Percentiles rank a stretch among this genome's conserved stretches.
phyloP scores from a whole-genome alignment of 1,284 basidiomycete genomes.

The Leucoagaricus sp. region DNA sequence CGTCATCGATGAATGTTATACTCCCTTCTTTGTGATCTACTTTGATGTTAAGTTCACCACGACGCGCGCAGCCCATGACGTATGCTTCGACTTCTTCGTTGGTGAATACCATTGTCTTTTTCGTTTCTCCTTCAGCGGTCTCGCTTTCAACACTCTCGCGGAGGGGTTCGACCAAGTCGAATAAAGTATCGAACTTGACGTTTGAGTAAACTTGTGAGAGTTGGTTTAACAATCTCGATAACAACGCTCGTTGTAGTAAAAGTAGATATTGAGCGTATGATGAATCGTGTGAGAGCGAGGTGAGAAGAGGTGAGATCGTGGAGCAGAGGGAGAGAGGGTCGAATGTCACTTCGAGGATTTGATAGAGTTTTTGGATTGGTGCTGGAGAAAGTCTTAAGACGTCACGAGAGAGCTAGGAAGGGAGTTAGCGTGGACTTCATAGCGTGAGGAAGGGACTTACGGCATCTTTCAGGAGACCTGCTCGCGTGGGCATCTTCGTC shows the following conservation, averaged over 20 bases:
- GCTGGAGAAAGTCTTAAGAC: constrained; percentile 84
- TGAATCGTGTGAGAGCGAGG: constrained; percentile 56
- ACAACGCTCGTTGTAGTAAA: constrained; percentile 89
- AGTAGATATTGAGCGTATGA: constrained; percentile 83
- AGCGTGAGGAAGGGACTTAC: constrained; percentile 45
- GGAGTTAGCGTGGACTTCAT: constrained; percentile 11
- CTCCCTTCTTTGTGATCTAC: constrained; percentile 90
- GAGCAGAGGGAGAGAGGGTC: constrained; percentile 91
- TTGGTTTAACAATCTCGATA: constrained; percentile 93
- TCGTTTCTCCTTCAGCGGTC: constrained; percentile 35
- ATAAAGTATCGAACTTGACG: constrained; percentile 78
- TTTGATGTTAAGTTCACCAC: constrained; percentile 86
- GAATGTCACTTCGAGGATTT: constrained; percentile 92
- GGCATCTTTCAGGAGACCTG: constrained; percentile 84
- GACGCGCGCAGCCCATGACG: constrained; percentile 88
- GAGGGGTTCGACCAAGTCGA: constrained; percentile 78
- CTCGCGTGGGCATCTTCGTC: constrained; percentile 83
- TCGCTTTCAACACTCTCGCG: too few species aligned
- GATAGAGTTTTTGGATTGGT: constrained; percentile 81
- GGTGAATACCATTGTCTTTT: constrained; percentile 54
- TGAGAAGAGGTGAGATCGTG: constrained; percentile 83
- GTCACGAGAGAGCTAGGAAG: constrained; percentile 72
- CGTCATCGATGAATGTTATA: constrained; percentile 86
- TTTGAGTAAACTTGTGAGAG: constrained; percentile 94
- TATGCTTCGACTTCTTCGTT: constrained; percentile 87